phyloP scores from a whole-genome alignment of 108 stramenopile genomes.

The Cafeteria roenbergensis region DNA sequence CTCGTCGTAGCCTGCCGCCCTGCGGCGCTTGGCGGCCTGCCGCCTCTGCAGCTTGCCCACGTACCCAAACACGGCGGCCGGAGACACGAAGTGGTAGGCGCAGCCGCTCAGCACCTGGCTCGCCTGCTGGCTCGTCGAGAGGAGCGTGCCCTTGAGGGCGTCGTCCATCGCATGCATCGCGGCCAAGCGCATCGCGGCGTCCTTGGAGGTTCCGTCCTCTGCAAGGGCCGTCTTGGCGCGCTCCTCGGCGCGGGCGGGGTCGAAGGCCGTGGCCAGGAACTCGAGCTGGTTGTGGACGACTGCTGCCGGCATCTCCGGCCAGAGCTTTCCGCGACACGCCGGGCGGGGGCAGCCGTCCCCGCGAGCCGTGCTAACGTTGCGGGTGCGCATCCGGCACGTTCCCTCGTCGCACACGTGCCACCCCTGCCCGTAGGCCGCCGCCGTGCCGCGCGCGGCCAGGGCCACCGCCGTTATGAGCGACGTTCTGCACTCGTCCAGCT shows the following conservation, averaged over 20 bases:
- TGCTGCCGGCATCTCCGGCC: neutral
- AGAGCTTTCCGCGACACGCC: neutral
- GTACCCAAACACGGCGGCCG: too few relatives aligned
- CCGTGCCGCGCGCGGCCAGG: neutral
- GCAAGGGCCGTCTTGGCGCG: neutral
- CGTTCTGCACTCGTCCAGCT: neutral
- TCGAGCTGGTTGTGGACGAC: constrained; percentile 5
- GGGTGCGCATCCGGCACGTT: neutral
- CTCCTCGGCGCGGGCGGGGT: neutral
- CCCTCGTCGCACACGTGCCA: constrained; percentile 4
- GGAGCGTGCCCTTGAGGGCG: too few relatives aligned
- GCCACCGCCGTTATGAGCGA: neutral
- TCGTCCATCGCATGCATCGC: too few relatives aligned
- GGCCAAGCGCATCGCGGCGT: too few relatives aligned
- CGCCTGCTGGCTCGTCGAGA: too few relatives aligned
- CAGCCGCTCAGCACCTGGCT: too few relatives aligned
- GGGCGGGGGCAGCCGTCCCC: neutral
- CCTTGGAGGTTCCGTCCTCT: too few relatives aligned
- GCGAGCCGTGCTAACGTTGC: neutral
- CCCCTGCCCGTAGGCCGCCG: neutral
- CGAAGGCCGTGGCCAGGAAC: neutral
- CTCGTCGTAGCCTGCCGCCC: too few relatives aligned
- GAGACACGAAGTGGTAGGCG: too few relatives aligned
- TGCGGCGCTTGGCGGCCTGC: too few relatives aligned
- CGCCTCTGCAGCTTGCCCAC: too few relatives aligned